Evolutionary conservation across 768 basidiomycete species (phyloP).

Genomic region (Gelatoporia subvermispora): DNA sequence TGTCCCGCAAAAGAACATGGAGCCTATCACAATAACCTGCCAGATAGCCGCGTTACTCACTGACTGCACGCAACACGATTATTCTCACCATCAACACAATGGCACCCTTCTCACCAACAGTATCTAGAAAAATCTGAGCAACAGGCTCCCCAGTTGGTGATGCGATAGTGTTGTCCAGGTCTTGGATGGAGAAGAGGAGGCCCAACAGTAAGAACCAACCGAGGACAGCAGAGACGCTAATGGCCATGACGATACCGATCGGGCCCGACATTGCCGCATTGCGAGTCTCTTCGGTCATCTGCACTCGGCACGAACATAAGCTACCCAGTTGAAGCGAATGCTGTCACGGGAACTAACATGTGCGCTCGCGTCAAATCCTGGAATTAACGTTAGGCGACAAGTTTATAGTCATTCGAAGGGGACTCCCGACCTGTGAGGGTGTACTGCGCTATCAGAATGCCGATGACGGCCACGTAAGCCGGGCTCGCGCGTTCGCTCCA

Average conservation of each 20-base stretch:
- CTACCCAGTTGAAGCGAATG: neutral
- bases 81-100: constrained; percentile 62
- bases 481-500: constrained; percentile 67
- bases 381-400: neutral
- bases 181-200: constrained; percentile 73
- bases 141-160: constrained; percentile 65
- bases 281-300: constrained; percentile 79
- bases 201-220: constrained; percentile 75
- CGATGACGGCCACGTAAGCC: constrained; percentile 67
- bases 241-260: constrained; percentile 65
- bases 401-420: neutral
- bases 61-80: neutral
- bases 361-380: constrained; percentile 72
- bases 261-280: constrained; percentile 57
- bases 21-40: constrained; percentile 60
- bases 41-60: neutral
- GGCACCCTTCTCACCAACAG: constrained; percentile 68
- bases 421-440: constrained; percentile 56
- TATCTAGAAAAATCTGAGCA: constrained; percentile 74
- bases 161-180: constrained; percentile 49
- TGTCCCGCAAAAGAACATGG: constrained; percentile 74
- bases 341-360: constrained; percentile 40
- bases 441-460: constrained; percentile 74
- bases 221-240: constrained; percentile 65
- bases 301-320: neutral